Evolutionary conservation across 2,329 filamentous ascomycete genomes (phyloP), one percentile per base, ranked within the genome.

Genomic region (Sphaerulina musiva): DNA sequence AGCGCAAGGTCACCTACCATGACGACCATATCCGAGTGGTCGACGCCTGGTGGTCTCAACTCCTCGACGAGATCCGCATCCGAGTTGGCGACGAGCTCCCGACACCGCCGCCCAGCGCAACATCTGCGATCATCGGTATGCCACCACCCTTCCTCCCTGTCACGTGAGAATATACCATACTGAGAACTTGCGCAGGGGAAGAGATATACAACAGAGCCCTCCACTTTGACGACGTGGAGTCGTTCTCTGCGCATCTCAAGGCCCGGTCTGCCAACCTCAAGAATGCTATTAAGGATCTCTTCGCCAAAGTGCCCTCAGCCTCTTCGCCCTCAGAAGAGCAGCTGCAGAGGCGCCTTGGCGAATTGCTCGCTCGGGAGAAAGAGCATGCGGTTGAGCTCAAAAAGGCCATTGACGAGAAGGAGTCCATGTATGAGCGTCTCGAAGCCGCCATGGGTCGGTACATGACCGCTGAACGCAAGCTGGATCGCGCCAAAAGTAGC

Each of bases 401-500:
- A 38, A 59, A 50, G 26, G 60, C 63, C 34, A 60, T 67, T 45
- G 65, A 67, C 40, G 62, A 66, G 41, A 64, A 66, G 49, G 58
- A 66, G 12, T 61, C 53, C 62, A 78, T 95, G 3, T 89, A 89
- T 45, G 87, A 93, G 65, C 86, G 92, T 58, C 77, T 97, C 17
- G 92, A 97, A 68, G 85, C 83, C 34, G 93, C 92, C 12, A 95
- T 90, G 4, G 77, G 95, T 55, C 83, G 93, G 60, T 97, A 95
- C 67, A 89, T 97, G 76, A 88, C 95, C 62, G 93, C 93, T 0
- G 93, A 98, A 70, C 95, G 95, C 75, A 93, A 90, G 69, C 77
- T 97, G 49, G 93, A 98, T 69, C 83, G 93, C 42, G 82, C 86
- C 23, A 92, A 89, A 71, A 98, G 93, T 68, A 76, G 84, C 12